Evolutionary conservation across 2,329 filamentous ascomycete genomes (phyloP).

Genomic region (Aspergillus spinulosporus): DNA sequence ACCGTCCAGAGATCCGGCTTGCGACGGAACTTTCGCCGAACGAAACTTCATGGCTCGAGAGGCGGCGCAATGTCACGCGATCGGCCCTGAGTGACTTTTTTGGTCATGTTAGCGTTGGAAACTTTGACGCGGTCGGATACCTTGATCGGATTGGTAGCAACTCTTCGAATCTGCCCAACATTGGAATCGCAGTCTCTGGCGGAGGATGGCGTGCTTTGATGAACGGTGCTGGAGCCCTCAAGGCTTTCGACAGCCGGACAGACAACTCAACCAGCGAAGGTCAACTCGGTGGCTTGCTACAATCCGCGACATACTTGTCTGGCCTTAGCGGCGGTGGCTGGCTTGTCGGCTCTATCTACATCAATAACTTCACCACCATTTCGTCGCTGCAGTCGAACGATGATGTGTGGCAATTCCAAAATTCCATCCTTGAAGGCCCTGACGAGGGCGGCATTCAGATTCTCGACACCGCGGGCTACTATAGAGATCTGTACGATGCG

Average conservation of each 20-base stretch:
- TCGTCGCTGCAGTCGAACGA: slow-evolving; percentile 49
- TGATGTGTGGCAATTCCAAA: slow-evolving; percentile 62
- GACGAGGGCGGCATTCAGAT: slow-evolving; percentile 44
- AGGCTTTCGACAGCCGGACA: slow-evolving; percentile 74
- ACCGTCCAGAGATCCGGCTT: slow-evolving; percentile 67
- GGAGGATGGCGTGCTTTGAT: slow-evolving; percentile 81
- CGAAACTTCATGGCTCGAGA: slow-evolving; percentile 72
- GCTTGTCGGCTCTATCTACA: slow-evolving; percentile 76
- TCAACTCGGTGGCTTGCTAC: slow-evolving; percentile 64
- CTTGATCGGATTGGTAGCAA: slow-evolving; percentile 54
- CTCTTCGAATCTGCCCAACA: slow-evolving; percentile 18
- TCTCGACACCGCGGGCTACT: slow-evolving; percentile 60
- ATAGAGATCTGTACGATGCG: slow-evolving; percentile 56
- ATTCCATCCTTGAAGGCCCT: slow-evolving; percentile 62
- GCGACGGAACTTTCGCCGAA: slow-evolving; percentile 64
- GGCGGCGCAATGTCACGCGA: slow-evolving; percentile 70
- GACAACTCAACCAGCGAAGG: slow-evolving; percentile 52
- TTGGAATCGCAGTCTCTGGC: slow-evolving; percentile 55
- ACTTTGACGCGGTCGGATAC: slow-evolving; percentile 72
- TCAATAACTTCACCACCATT: slow-evolving; percentile 74
- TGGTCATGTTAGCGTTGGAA: slow-evolving; percentile 66
- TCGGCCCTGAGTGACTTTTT: slow-evolving; percentile 74
- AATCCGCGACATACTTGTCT: slow-evolving; percentile 75
- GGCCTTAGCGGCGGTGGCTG: slow-evolving; percentile 80
- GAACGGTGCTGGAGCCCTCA: slow-evolving; percentile 74